Evolutionary conservation across 2,329 filamentous ascomycete species (phyloP).

Genomic region (Pseudocercospora musae): DNA sequence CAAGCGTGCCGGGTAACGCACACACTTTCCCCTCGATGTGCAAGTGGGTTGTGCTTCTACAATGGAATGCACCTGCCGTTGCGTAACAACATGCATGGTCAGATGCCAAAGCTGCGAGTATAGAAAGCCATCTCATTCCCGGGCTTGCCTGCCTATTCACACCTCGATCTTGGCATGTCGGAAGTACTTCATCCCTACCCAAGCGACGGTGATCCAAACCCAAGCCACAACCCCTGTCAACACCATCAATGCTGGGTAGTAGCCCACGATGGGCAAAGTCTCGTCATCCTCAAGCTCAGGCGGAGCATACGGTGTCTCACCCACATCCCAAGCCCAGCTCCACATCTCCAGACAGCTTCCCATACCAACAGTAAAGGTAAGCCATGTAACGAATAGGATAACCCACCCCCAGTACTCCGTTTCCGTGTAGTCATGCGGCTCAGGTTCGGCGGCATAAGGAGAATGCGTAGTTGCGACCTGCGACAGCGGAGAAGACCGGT

Average conservation of each 20-base stretch:
- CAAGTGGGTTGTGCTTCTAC: neutral
- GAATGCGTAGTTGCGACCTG: constrained; percentile 24
- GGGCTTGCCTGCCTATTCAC: constrained; percentile 6
- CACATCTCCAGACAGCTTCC: constrained; percentile 91
- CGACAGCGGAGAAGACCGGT: constrained; percentile 26
- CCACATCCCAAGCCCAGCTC: constrained; percentile 99
- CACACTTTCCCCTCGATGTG: neutral
- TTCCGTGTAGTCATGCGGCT: constrained; percentile 87
- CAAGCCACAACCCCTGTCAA: constrained; percentile 94
- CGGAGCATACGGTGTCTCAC: constrained; percentile 90
- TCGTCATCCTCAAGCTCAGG: constrained; percentile 93
- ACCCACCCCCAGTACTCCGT: constrained; percentile 99
- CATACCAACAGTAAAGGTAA: constrained; percentile 95
- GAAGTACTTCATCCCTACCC: constrained; percentile 99
- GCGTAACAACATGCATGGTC: neutral
- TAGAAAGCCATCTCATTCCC: neutral
- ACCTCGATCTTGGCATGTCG: constrained; percentile 86
- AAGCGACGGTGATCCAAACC: constrained; percentile 97
- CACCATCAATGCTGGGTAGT: constrained; percentile 92
- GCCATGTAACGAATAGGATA: constrained; percentile 84
- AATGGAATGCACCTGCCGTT: neutral
- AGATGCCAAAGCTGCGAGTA: too few species aligned
- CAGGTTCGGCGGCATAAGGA: constrained; percentile 24
- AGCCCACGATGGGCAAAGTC: constrained; percentile 91
- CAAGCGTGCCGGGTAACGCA: neutral